phyloP scores from a whole-genome alignment of 192 early-diverging fungal genomes.

The Phlyctochytrium planicorne region DNA sequence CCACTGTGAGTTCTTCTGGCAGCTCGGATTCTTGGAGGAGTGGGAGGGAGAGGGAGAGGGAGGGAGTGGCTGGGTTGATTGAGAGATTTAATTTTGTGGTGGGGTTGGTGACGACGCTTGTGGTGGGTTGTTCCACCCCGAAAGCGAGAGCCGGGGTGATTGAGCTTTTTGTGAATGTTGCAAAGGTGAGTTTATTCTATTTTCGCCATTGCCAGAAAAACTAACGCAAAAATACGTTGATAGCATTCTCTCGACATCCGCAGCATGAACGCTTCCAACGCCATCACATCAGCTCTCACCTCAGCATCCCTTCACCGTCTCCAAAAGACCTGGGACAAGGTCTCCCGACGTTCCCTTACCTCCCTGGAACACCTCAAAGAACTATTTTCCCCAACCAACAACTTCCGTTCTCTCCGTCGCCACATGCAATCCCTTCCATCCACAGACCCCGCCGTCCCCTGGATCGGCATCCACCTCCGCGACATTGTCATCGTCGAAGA shows the following conservation, averaged over 20 bases:
- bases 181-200: slow-evolving; percentile 10
- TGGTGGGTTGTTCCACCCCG: slow-evolving; percentile 8
- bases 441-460: background rate
- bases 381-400: slow-evolving; percentile 6
- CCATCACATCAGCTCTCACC: slow-evolving; percentile 14
- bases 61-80: slow-evolving; percentile 3
- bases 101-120: slow-evolving; percentile 17
- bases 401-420: slow-evolving; percentile 4
- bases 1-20: background rate
- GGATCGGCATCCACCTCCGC: slow-evolving; percentile 13
- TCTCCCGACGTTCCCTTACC: background rate
- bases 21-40: too few species aligned
- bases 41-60: background rate
- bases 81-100: slow-evolving; percentile 28
- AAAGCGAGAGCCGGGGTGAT: slow-evolving; percentile 13
- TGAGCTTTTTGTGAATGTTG: slow-evolving; percentile 16
- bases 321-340: slow-evolving; percentile 12
- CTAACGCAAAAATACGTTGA: background rate
- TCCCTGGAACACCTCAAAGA: background rate
- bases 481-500: slow-evolving; percentile 18
- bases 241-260: background rate
- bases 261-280: slow-evolving; percentile 6
- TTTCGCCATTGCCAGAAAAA: background rate
- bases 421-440: background rate
- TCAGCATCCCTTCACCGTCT: slow-evolving; percentile 15